Evolutionary conservation across 495 filamentous ascomycete genomes (phyloP), one percentile per base, ranked within the genome.

Genomic region (Neurospora sp.): DNA sequence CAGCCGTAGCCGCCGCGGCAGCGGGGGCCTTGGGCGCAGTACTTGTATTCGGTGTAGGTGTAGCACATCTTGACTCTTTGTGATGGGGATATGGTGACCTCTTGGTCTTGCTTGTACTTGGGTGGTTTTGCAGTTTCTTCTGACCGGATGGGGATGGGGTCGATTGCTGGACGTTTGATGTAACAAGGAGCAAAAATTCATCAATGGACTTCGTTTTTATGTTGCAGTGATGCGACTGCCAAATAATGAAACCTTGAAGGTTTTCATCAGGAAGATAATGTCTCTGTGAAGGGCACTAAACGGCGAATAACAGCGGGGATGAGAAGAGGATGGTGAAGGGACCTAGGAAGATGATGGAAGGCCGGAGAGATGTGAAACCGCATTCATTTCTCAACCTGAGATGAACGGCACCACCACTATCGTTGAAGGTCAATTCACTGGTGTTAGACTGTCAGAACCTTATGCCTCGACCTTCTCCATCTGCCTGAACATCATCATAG

Each of bases 401-500:
- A 40, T 40, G 4, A 40, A 40, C 12, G 4, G 4, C 11, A 40
- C 39, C 12, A 4, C 12, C 39, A 14, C 39, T 40, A 12, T 11
- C 11, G 39, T 14, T 40, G 11, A 40, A 14, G 4, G 3, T 14
- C 4, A 40, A 44, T 44, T 44, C 7, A 44, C 41, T 44, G 41
- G 16, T n/a, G 2, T 7, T n/a, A 3, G 41, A n/a, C 7, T 44
- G 41, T n/a, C 18, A n/a, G 44, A 49, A 60, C 49, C 10, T 60
- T 5, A 27, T 6, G 11, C 70, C 14, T n/a, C 27, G 16, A 42
- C 35, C 18, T 41, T 41, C 73, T 76, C 85, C 76, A 91, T 90
- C 82, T 90, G 90, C 23, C 88, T 82, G 76, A 92, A 91, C 89
- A 91, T 91, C 44, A 88, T 84, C 76, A 89, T 79, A 1, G 90